Evolutionary conservation across 1,284 basidiomycete genomes (phyloP).

Genomic region (Sporisorium sorghi): DNA sequence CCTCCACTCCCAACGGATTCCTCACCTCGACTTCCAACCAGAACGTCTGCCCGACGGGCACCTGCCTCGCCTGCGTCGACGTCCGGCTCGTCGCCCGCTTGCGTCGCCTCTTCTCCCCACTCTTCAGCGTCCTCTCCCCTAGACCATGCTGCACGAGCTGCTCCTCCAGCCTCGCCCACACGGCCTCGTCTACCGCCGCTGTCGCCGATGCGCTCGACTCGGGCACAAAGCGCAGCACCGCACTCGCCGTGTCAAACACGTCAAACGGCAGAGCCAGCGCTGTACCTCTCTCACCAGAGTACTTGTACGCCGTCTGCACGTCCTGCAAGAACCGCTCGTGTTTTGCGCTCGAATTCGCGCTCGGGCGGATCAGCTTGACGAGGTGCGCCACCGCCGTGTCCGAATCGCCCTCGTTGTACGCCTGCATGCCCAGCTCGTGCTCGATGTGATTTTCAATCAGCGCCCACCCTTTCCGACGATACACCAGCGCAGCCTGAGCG

Average conservation of each 20-base stretch:
- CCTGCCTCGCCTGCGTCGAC: slow-evolving; percentile 22
- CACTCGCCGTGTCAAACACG: slow-evolving; percentile 23
- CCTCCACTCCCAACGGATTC: slow-evolving; percentile 70
- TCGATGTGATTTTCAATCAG: slow-evolving; percentile 71
- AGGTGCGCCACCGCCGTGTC: slow-evolving; percentile 72
- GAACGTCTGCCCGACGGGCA: slow-evolving; percentile 66
- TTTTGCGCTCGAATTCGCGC: slow-evolving; percentile 53
- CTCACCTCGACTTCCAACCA: slow-evolving; percentile 69
- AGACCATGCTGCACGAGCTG: slow-evolving; percentile 27
- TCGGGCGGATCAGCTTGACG: slow-evolving; percentile 57
- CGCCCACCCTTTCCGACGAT: slow-evolving; percentile 68
- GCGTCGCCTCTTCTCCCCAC: slow-evolving; percentile 17
- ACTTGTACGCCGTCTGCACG: slow-evolving; percentile 71
- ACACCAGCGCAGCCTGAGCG: slow-evolving; percentile 44
- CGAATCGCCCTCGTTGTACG: slow-evolving; percentile 72
- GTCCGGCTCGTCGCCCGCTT: slow-evolving; percentile 24
- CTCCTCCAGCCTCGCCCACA: slow-evolving; percentile 38
- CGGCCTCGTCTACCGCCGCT: slow-evolving; percentile 12
- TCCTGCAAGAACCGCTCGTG: slow-evolving; percentile 71
- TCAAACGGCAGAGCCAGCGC: slow-evolving; percentile 5
- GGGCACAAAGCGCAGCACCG: slow-evolving; percentile 22
- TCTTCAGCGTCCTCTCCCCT: slow-evolving; percentile 13
- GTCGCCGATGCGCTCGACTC: slow-evolving; percentile 30
- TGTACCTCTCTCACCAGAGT: slow-evolving; percentile 24
- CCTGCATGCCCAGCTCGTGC: slow-evolving; percentile 72